Percentiles rank a stretch among this genome's conserved stretches.
These are phyloP conservation scores for Ceratocystis smalleyi DNA, from an alignment of 2,329 filamentous ascomycete genomes.

Conservation along the genomic window DNA sequence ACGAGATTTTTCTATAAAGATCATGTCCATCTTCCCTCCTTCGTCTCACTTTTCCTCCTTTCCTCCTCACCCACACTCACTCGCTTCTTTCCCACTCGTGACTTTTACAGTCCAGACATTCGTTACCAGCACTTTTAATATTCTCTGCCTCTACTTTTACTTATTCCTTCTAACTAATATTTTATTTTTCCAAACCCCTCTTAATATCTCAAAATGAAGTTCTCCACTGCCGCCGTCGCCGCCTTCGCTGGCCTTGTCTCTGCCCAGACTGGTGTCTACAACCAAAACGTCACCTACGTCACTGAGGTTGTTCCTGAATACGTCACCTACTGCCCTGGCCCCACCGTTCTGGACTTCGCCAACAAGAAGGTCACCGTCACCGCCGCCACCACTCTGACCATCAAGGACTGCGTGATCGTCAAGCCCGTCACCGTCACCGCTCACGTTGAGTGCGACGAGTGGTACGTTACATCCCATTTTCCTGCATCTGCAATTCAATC, in stretches of 20 bases:
- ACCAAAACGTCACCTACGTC: slow-evolving; percentile 39
- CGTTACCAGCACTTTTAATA: slow-evolving; percentile 16
- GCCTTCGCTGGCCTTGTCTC: slow-evolving; percentile 34
- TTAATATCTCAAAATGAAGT: slow-evolving; percentile 49
- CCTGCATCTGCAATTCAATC: not conserved
- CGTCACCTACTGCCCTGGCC: slow-evolving; percentile 57
- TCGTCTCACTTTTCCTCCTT: slow-evolving; percentile 20
- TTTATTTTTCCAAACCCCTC: slow-evolving; percentile 29
- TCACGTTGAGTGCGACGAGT: slow-evolving; percentile 38
- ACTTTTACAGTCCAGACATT: slow-evolving; percentile 17
- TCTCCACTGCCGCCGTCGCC: slow-evolving; percentile 38
- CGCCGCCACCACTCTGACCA: slow-evolving; percentile 51
- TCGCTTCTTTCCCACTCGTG: slow-evolving; percentile 19
- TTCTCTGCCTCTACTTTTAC: slow-evolving; percentile 24
- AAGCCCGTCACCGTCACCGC: slow-evolving; percentile 40
- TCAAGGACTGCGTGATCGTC: slow-evolving; percentile 54
- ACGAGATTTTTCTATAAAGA: slow-evolving; percentile 31
- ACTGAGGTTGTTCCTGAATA: slow-evolving; percentile 51
- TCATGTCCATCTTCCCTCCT: slow-evolving; percentile 26
- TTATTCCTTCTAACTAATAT: slow-evolving; percentile 26
- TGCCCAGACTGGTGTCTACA: slow-evolving; percentile 24
- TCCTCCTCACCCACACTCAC: slow-evolving; percentile 36
- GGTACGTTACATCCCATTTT: slow-evolving; percentile 27
- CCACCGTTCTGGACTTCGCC: slow-evolving; percentile 49
- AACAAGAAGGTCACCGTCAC: slow-evolving; percentile 55